A percentile compares a stretch with the other conserved stretches of the same genome.
Conservation (phyloP, 164 flowering plant genomes). For the Euptelea pleiosperma region DNA sequence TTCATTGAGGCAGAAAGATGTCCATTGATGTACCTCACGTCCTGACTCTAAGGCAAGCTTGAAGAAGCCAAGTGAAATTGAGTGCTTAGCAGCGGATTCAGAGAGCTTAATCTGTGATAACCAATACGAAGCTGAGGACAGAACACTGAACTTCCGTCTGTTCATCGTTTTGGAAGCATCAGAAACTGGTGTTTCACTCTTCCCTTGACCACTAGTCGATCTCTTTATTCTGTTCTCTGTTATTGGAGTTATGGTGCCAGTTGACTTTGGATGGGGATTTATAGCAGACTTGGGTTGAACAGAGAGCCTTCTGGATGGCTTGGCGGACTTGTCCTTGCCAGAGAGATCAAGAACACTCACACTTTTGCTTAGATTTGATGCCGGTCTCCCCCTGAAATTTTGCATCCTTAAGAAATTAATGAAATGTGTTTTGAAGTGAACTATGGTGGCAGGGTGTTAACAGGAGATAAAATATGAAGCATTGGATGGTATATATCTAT, state of each 20-base stretch:
- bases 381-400: conserved; percentile 49
- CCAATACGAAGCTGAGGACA: conserved; percentile 84
- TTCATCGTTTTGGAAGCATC: conserved; percentile 45
- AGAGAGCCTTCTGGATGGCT: conserved; percentile 87
- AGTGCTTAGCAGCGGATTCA: conserved; percentile 78
- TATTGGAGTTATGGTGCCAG: conserved; percentile 54
- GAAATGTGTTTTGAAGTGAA: too few species aligned
- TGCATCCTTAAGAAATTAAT: background rate
- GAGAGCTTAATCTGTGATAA: conserved; percentile 76
- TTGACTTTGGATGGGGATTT: conserved; percentile 40
- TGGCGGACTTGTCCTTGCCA: conserved; percentile 64
- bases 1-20: background rate
- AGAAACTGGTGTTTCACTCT: conserved; percentile 58
- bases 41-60: conserved; percentile 89
- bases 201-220: conserved; percentile 28
- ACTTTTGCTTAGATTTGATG: conserved; percentile 69
- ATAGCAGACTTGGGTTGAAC: conserved; percentile 53
- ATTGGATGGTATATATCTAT: too few species aligned
- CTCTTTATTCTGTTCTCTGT: conserved; percentile 52
- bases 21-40: conserved; percentile 61
- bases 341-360: conserved; percentile 69
- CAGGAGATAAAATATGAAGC: background rate
- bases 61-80: conserved; percentile 84
- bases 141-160: conserved; percentile 43
- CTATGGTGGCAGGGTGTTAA: background rate